Conservation (phyloP, 2,329 filamentous ascomycete species). For the Ophiocordyceps australis region DNA sequence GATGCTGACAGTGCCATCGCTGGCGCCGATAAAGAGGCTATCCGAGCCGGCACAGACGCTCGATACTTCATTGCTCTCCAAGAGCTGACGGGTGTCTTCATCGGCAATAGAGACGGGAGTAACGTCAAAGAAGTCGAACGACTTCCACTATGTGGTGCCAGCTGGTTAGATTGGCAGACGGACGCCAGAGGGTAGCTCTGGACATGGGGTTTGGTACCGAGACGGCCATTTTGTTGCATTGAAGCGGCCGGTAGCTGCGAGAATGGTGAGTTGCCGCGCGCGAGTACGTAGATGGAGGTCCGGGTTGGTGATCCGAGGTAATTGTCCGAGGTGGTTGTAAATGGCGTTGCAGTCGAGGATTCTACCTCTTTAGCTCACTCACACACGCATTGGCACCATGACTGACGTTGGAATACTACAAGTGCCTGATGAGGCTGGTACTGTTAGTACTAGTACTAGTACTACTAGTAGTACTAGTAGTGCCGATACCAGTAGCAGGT, state of each 20-base stretch:
- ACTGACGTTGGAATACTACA: no score
- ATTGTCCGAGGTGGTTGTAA: no score
- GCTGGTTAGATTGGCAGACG: no score
- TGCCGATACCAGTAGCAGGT: no score
- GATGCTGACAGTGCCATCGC: slow-evolving; percentile 74
- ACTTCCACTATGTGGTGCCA: slow-evolving; percentile 60
- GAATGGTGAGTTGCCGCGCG: background rate
- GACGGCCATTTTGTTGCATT: slow-evolving; percentile 8
- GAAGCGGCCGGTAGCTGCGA: slow-evolving; percentile 1
- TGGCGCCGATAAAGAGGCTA: slow-evolving; percentile 74
- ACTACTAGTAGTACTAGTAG: no score
- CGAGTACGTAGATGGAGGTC: no score
- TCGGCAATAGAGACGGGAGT: slow-evolving; percentile 64
- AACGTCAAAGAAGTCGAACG: slow-evolving; percentile 98
- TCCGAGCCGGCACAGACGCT: slow-evolving; percentile 75
- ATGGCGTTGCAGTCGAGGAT: no score
- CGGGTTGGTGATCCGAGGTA: no score
- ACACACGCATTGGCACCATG: no score
- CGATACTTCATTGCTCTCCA: slow-evolving; percentile 69
- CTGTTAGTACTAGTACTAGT: no score
- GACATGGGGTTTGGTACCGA: slow-evolving; percentile 4
- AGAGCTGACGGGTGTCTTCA: slow-evolving; percentile 59
- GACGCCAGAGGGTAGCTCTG: background rate
- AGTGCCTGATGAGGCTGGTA: no score
- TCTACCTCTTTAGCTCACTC: no score